Evolutionary conservation across 2,329 filamentous ascomycete species (phyloP), one percentile per base, ranked within the genome.

Genomic region (Lasiodiplodia gonubiensis): DNA sequence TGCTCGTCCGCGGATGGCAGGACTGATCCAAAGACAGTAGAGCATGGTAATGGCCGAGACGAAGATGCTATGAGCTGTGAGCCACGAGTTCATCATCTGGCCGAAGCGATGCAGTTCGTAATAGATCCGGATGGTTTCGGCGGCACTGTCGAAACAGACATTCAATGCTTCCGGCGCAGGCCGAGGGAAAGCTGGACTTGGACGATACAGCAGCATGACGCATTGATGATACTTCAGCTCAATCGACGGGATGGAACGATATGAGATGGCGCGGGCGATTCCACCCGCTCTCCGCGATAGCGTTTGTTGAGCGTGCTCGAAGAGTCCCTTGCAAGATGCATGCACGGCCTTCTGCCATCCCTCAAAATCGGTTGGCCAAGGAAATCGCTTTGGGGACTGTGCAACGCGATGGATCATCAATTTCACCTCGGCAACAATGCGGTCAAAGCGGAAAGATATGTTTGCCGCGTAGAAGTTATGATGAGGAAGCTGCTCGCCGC

Each of bases 101-200:
- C 84, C 81, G 3, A 78, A 74, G 16, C 75, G 75, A 70, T 86
- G 86, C 16, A 86, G 69, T 3, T 78, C 75, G 2, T 81, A 78
- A 53, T 82, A 81, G 0, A 82, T 69, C 2, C 74, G 73, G 12
- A 86, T 78, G 5, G 78, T 78, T 21, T 80, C 74, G 2, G 79
- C 71, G 0, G 84, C 80, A 46, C 82, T 83, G 1, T 76, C 71
- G 48, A 83, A 81, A 42, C 85, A 87, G 16, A 76, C 72, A 0
- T 72, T 68, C 0, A 86, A 71, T 0, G 78, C 72, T 2, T 80
- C 77, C 2, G 76, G 73, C 0, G 82, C 76, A 0, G 85, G 85
- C 1, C 80, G 80, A 0, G 83, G 83, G 27, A 86, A 84, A 0
- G 80, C 83, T 0, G 85, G 85, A 42, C 83, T 86, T 0, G 85